Conservation (phyloP, 306 rosid species). For the Begonia fuchsioides region DNA sequence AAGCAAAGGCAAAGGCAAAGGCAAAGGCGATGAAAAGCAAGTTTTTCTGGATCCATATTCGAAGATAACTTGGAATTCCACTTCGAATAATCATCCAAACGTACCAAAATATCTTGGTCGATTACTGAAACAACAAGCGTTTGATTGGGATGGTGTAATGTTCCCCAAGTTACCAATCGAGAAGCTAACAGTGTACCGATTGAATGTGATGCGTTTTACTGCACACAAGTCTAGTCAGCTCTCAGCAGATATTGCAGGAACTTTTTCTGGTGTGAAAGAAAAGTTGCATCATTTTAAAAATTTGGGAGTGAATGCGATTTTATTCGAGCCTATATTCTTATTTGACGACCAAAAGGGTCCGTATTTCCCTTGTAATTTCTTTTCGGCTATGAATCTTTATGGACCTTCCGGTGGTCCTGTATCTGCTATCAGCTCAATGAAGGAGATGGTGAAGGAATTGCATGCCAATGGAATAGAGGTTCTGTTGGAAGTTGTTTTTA, state of each 20-base stretch:
- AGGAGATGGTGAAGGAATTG: constrained; percentile 70
- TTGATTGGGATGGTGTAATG: constrained; percentile 56
- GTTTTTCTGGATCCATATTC: constrained; percentile 69
- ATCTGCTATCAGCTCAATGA: constrained; percentile 48
- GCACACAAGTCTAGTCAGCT: constrained; percentile 52
- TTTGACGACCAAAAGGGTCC: constrained; percentile 67
- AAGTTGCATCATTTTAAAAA: constrained; percentile 64
- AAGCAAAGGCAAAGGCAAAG: constrained; percentile 18
- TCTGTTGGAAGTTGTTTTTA: constrained; percentile 75
- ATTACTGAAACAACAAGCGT: constrained; percentile 45
- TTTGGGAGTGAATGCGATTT: constrained; percentile 66
- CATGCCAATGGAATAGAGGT: constrained; percentile 85
- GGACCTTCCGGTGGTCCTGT: constrained; percentile 54
- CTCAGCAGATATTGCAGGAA: constrained; percentile 48
- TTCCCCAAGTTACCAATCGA: constrained; percentile 39
- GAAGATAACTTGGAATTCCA: constrained; percentile 26
- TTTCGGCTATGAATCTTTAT: constrained; percentile 41
- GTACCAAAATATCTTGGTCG: constrained; percentile 34
- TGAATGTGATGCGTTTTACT: constrained; percentile 56
- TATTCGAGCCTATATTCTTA: constrained; percentile 67
- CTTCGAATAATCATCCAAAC: neutral
- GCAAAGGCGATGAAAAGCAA: constrained; percentile 8
- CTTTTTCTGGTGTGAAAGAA: constrained; percentile 63
- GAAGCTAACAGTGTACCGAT: constrained; percentile 50
- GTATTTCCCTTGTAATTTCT: constrained; percentile 73